Evolutionary conservation across 1,284 basidiomycete species (phyloP).

Genomic region (Ceratobasidium sp.): DNA sequence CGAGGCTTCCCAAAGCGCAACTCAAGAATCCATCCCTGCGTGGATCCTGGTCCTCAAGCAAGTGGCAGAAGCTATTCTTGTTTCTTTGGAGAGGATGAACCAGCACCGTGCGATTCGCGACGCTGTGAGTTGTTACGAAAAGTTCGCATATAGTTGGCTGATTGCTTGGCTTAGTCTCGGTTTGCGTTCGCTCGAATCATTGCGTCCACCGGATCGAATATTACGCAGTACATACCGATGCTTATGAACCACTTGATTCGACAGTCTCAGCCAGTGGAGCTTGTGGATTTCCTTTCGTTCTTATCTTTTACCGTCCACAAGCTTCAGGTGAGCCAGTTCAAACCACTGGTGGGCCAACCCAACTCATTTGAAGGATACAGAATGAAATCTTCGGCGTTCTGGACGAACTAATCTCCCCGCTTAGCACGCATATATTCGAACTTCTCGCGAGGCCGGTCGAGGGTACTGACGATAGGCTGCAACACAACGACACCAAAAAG

Average conservation of each 20-base stretch:
- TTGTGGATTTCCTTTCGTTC: constrained; percentile 96
- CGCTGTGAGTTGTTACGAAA: constrained; percentile 65
- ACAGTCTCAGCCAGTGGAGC: constrained; percentile 89
- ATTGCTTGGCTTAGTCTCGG: constrained; percentile 67
- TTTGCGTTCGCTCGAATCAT: constrained; percentile 94
- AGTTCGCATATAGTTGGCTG: constrained; percentile 35
- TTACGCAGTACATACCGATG: constrained; percentile 79
- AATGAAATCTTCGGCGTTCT: constrained; percentile 81
- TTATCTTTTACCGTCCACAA: constrained; percentile 89
- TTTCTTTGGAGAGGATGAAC: constrained; percentile 88
- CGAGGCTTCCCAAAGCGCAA: constrained; percentile 73
- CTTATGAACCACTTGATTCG: constrained; percentile 87
- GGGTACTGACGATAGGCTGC: constrained; percentile 88
- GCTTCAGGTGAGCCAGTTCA: constrained; percentile 69
- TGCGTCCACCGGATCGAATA: constrained; percentile 82
- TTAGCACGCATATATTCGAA: constrained; percentile 81
- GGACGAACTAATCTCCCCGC: constrained; percentile 86
- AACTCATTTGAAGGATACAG: constrained; percentile 52
- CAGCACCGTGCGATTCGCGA: constrained; percentile 87
- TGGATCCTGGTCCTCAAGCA: constrained; percentile 81
- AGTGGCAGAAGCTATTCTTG: constrained; percentile 87
- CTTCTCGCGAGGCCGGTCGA: constrained; percentile 81
- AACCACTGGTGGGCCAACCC: constrained; percentile 19
- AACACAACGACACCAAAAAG: constrained; percentile 85
- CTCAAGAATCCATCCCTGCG: constrained; percentile 75